Evolutionary conservation across 768 basidiomycete species (phyloP).

Genomic region (Trametes elegans): DNA sequence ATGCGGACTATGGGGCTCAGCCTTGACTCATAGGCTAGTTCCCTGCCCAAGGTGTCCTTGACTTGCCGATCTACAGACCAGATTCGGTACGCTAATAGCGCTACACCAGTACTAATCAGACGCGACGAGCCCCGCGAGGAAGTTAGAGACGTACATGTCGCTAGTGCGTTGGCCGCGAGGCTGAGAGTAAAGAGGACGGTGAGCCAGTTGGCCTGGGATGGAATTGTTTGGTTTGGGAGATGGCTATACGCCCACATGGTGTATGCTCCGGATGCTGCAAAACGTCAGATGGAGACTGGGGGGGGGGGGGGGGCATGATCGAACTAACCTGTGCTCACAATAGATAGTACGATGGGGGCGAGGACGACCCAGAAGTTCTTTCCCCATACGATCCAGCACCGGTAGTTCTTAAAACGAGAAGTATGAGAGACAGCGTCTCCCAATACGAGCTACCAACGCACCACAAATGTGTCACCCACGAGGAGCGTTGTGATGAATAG

Average conservation of each 20-base stretch:
- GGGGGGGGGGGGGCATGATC: too few species aligned
- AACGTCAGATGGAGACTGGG: background rate
- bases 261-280: background rate
- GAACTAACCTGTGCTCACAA: slow-evolving; percentile 4
- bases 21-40: background rate
- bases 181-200: slow-evolving; percentile 2
- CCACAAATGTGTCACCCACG: slow-evolving; percentile 14
- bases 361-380: slow-evolving; percentile 9
- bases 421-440: background rate
- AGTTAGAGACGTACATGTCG: slow-evolving; percentile 5
- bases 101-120: background rate
- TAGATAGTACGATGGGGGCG: background rate
- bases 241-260: slow-evolving; percentile 4
- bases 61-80: slow-evolving; percentile 9
- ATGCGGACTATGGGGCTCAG: slow-evolving; percentile 13
- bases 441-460: background rate
- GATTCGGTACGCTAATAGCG: slow-evolving; percentile 14
- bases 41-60: background rate
- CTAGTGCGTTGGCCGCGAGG: slow-evolving; percentile 2
- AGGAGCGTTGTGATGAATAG: slow-evolving; percentile 5
- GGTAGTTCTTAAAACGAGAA: slow-evolving; percentile 1
- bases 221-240: background rate
- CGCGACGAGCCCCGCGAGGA: background rate
- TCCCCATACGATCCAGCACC: slow-evolving; percentile 16
- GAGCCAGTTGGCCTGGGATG: slow-evolving; percentile 4